Evolutionary conservation across 2,329 filamentous ascomycete genomes (phyloP), one percentile per base, ranked within the genome.

Genomic region (Diaporthe sp.): DNA sequence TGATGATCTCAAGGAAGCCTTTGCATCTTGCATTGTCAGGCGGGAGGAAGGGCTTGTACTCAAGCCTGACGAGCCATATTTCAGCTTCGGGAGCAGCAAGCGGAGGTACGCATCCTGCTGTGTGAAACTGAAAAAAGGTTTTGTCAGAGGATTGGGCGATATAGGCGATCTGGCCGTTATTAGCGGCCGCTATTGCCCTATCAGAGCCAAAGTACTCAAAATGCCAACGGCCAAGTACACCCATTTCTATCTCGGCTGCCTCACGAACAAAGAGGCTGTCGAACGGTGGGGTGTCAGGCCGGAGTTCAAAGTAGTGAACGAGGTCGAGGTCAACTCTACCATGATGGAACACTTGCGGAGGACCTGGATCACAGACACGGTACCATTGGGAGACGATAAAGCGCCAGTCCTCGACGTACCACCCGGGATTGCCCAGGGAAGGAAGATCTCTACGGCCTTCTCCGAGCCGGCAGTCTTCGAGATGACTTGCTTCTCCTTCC

Each of bases 51-150:
- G 96, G 0, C 86, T 97, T 22, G 92, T 98, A 0, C 82, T 98
- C 67, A 98, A 97, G 82, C 91, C 93, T 0, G 92, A 95, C 75
- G 91, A 93, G 33, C 91, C 95, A 0, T 98, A 97, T 80, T 94
- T 97, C 76, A 86, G 90, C 72, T 90, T 88, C 77, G 80, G 76
- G 40, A 79, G 79, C 58, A 78, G 77, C 60, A 78, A 78, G 55
- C 78, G 83, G 78, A 76, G 86, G 40, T 85, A 85, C 74, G 80
- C 82, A 3, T 85, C 85, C 19, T 87, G 85, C 73, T 93, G 91
- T 81, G 94, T 98, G 79, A 98, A 98, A 83, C 83, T 98, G 55
- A 98, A 98, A 82, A 95, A 95, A 79, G 94, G 97, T 79, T 97
- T 97, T 79, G 89, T 97, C 50, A 87, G 89, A 35, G 91, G 91